Base-by-base conservation (phyloP, 805 yeast species). In the Sugiyamaella floridensis region DNA sequence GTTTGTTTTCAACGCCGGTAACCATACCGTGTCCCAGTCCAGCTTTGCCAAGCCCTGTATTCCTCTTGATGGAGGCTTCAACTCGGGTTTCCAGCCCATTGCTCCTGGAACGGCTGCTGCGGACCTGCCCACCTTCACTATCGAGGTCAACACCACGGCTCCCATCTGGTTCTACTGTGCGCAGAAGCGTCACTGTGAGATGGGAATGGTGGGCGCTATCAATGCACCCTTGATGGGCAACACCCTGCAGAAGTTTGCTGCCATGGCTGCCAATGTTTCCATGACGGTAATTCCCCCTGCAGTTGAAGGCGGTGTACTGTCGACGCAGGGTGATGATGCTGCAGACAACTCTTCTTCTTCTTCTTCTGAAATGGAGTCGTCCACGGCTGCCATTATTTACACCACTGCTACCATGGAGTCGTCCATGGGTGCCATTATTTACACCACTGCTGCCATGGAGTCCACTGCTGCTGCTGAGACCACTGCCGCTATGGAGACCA, bases 141-240 rank as follows among this genome's bases (percentile, higher is more conserved):
- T 60, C 42, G 29, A 43, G 34, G 49, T 60, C 48, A 57, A 49
- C 49, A 44, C 18, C 42, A 55, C 62, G 6, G 55, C 55, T 43
- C 63, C 63, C 11, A 55, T 60, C 44, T 60, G 61, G 61, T 57
- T 49, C 50, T 60, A 60, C 51, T 60, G 63, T 47, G 54, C 62
- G 4, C 62, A 60, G 50, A 55, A 60, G n/a, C 48, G 52, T 45
- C 63, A 60, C 44, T 60, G 63, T 49, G 62, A 57, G 51, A 26
- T 40, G 37, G 63, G 62, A 10, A 60, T 59, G 62, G 60, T 54
- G 18, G 63, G 62, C 32, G 63, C 53, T 11, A 60, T 60, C 53
- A 60, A 60, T 50, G 55, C 59, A 16, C 55, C 55, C 12, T 16
- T 49, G 4, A 42, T 49, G 1, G 49, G 45, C 5, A 45, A 51